These are phyloP conservation scores for Amphirosellinia nigrospora DNA, from an alignment of 495 filamentous ascomycete species.

Conservation along the genomic window DNA sequence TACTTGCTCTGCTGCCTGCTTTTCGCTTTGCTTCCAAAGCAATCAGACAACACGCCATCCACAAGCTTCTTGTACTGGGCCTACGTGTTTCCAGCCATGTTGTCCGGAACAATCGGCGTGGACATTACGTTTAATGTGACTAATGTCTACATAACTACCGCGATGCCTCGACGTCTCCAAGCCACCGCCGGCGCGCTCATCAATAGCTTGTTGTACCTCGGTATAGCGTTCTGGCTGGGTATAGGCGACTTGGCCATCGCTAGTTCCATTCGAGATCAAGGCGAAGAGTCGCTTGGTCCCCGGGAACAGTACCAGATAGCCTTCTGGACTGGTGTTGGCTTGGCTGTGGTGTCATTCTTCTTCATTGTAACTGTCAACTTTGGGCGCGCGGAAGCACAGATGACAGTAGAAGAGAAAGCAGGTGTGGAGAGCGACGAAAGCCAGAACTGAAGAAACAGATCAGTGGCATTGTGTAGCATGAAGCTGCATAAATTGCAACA, in stretches of 20 bases:
- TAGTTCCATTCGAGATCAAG: conserved; percentile 47
- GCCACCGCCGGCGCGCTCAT: conserved; percentile 74
- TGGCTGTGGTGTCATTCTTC: conserved; percentile 62
- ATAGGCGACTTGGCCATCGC: conserved; percentile 72
- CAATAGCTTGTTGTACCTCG: conserved; percentile 68
- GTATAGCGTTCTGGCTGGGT: conserved; percentile 81
- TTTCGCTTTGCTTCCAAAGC: conserved; percentile 70
- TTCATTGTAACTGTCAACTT: conserved; percentile 69
- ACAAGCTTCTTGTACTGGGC: conserved; percentile 51
- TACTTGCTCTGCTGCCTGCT: conserved; percentile 70
- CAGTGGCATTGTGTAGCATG: background rate
- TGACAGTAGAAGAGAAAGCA: conserved; percentile 70
- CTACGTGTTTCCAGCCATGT: conserved; percentile 82
- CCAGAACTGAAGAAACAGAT: background rate
- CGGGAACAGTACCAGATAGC: conserved; percentile 64
- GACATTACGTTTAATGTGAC: conserved; percentile 85
- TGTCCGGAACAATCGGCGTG: conserved; percentile 79
- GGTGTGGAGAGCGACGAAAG: conserved; percentile 1
- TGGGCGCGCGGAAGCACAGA: conserved; percentile 67
- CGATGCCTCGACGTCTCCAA: conserved; percentile 70
- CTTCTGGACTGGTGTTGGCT: conserved; percentile 71
- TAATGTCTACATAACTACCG: conserved; percentile 84
- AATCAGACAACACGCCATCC: conserved; percentile 55
- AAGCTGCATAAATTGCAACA: background rate
- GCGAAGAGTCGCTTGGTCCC: conserved; percentile 48